These are phyloP conservation scores for Candida berthetii DNA, from an alignment of 805 yeast species.

Conservation along the genomic window DNA sequence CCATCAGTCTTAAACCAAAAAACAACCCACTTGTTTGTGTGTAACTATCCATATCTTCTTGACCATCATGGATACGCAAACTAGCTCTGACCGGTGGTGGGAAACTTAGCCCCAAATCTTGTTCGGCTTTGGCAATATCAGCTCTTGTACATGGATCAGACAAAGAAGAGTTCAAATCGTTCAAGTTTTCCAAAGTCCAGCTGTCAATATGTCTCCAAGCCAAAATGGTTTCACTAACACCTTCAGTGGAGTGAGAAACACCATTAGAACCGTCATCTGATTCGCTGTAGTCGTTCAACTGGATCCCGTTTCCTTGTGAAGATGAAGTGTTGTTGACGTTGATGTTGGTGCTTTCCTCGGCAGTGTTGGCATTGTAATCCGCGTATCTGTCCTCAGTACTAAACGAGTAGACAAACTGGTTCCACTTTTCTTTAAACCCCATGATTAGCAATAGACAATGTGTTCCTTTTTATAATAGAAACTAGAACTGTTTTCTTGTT, in stretches of 20 bases:
- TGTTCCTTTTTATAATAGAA: neutral
- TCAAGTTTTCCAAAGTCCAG: slow-evolving; percentile 74
- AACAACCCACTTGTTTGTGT: slow-evolving; percentile 66
- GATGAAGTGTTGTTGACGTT: slow-evolving; percentile 2
- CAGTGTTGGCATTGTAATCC: slow-evolving; percentile 47
- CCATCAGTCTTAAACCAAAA: slow-evolving; percentile 75
- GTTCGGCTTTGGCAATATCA: slow-evolving; percentile 79
- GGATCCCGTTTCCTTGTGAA: too few relatives aligned
- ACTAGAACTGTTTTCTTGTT: too few relatives aligned
- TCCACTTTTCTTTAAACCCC: slow-evolving; percentile 40
- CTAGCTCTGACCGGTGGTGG: slow-evolving; percentile 84
- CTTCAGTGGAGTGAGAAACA: slow-evolving; percentile 37
- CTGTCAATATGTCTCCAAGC: slow-evolving; percentile 88
- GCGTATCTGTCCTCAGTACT: slow-evolving; percentile 68
- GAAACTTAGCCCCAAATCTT: slow-evolving; percentile 64
- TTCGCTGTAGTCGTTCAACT: slow-evolving; percentile 28
- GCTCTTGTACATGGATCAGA: slow-evolving; percentile 73
- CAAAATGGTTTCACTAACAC: slow-evolving; percentile 66
- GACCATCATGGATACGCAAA: slow-evolving; percentile 84
- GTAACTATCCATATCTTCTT: slow-evolving; percentile 68
- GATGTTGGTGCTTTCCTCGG: slow-evolving; percentile 20
- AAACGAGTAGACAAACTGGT: slow-evolving; percentile 55
- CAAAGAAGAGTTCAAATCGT: slow-evolving; percentile 76
- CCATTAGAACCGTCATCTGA: slow-evolving; percentile 22
- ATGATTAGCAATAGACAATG: slow-evolving; percentile 10